Evolutionary conservation across 139 green algal species (phyloP).

Genomic region (Coelastrella sp.): DNA sequence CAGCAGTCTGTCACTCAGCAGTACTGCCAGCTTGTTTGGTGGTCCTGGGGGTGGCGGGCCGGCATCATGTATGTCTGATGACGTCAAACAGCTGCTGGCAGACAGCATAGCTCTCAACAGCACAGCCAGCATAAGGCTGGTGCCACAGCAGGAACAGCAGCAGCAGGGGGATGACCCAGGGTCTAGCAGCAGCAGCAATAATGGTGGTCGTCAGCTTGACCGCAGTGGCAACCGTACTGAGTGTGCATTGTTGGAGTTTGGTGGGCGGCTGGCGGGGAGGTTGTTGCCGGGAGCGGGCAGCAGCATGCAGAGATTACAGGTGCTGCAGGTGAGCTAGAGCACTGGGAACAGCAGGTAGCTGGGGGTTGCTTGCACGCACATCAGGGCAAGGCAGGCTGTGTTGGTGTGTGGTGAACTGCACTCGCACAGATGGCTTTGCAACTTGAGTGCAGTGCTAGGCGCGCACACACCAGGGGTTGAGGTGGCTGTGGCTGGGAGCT

Average conservation of each 20-base stretch:
- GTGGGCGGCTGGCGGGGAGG: constrained; percentile 48
- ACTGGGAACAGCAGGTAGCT: no score
- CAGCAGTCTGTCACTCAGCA: neutral
- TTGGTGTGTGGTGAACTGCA: no score
- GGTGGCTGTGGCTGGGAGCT: no score
- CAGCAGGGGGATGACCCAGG: neutral
- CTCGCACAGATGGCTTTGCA: no score
- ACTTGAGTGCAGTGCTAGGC: no score
- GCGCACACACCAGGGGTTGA: no score
- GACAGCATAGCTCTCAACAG: constrained; percentile 79
- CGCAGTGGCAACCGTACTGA: constrained; percentile 86
- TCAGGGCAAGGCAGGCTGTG: neutral
- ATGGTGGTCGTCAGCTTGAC: constrained; percentile 33
- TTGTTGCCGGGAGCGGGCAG: constrained; percentile 27
- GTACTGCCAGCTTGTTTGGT: neutral
- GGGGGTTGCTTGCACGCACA: no score
- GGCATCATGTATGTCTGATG: neutral
- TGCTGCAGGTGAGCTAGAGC: constrained; percentile 9
- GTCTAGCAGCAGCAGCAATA: constrained; percentile 5
- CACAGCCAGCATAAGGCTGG: constrained; percentile 66
- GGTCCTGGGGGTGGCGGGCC: neutral
- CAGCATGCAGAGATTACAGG: neutral
- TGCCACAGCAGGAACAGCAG: constrained; percentile 11
- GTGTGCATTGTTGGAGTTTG: constrained; percentile 84
- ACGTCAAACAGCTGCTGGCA: constrained; percentile 57